Evolutionary conservation across 192 early-diverging fungal species (phyloP), one percentile per base, ranked within the genome.

Genomic region (Gigaspora rosea): DNA sequence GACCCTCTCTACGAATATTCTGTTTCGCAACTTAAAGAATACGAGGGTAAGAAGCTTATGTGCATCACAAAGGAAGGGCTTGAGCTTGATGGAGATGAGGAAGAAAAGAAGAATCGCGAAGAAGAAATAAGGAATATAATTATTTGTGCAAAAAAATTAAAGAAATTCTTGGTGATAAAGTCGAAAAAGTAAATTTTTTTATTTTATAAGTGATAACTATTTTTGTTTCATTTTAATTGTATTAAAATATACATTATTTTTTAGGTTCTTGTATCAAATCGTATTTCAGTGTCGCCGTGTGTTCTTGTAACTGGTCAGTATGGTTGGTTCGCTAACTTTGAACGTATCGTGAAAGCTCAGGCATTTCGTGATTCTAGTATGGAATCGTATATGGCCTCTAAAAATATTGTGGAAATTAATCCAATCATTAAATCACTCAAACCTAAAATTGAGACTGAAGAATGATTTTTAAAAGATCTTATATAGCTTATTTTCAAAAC

Each of bases 1-100:
- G 97, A 99, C 87, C 98, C 97, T 79, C 97, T 99, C 81, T 97
- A 99, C 89, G 98, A 99, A 90, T 99, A 98, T 88, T 89, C 91
- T 86, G 92, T 97, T 76, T 94, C 96, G 83, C 96, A 97, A 87
- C 94, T 99, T 84, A 96, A 96, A 92, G 96, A 99, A 89, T 99
- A 91, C 82, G 97, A 98, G 80, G 97, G 96, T 85, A 98, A 99
- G 94, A 97, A 95, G 92, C 93, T 98, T 79, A 90, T 97, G 87
- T 94, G 91, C 75, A 90, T 94, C 83, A 98, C 96, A 86, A 98
- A 99, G 96, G 96, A 98, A 87, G 97, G 97, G 81, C 91, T 99
- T 69, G 97, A 98, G 87, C 90, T 98, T 72, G 97, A 98, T 81
- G 97, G 98, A 82, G 94, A 96, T 83, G 98, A 99, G 80, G 96